Percentiles rank a stretch among this genome's conserved stretches.
These are phyloP conservation scores for Lasiosphaeriaceae sp. DNA, from an alignment of 495 filamentous ascomycete species.

Conservation along the genomic window DNA sequence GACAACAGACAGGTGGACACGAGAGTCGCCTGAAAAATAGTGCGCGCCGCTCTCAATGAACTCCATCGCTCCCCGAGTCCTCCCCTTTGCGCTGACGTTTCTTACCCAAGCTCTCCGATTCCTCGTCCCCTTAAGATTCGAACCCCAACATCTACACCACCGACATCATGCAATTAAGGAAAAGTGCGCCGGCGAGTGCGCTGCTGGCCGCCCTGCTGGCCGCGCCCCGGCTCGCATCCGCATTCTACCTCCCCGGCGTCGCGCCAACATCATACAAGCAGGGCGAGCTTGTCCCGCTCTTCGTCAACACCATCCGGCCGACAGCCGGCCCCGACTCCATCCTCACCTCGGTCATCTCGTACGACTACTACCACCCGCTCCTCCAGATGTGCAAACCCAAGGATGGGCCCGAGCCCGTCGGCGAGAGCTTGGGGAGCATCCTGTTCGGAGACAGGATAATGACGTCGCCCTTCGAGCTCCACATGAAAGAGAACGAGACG, in stretches of 20 bases:
- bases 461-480: constrained; percentile 82
- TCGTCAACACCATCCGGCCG: constrained; percentile 90
- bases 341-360: constrained; percentile 85
- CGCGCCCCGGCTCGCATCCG: constrained; percentile 54
- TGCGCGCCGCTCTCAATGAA: no score
- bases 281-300: constrained; percentile 74
- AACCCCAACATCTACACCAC: no score
- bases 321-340: constrained; percentile 72
- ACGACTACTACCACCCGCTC: constrained; percentile 86
- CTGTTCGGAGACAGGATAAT: constrained; percentile 94
- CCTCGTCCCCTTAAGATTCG: no score
- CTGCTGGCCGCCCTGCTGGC: constrained; percentile 42
- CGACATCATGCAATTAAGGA: constrained; percentile 43
- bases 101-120: no score
- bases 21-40: no score
- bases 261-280: constrained; percentile 85
- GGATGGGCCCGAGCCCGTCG: constrained; percentile 66
- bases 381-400: constrained; percentile 85
- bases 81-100: no score
- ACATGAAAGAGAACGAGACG: constrained; percentile 77
- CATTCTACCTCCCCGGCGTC: constrained; percentile 95
- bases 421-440: constrained; percentile 92
- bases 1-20: no score
- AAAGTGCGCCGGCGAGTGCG: constrained; percentile 44
- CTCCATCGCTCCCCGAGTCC: no score